Evolutionary conservation across 768 basidiomycete species (phyloP).

Genomic region (Lactifluus subvellereus): DNA sequence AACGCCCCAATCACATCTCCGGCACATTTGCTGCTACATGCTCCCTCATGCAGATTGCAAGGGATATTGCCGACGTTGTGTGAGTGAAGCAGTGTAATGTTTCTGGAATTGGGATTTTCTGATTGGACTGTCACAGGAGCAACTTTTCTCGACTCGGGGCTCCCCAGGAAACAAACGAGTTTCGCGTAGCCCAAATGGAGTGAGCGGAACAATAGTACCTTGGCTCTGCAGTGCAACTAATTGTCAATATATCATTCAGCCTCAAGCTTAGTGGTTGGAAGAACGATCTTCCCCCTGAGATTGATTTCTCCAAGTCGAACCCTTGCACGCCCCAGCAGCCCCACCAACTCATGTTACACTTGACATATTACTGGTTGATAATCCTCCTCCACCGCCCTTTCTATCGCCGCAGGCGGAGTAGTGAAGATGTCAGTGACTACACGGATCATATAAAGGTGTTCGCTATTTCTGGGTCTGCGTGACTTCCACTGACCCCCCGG

Average conservation of each 20-base stretch:
- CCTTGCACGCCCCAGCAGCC: constrained; percentile 16
- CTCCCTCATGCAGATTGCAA: constrained; percentile 22
- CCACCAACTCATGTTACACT: constrained; percentile 23
- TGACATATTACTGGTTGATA: constrained; percentile 22
- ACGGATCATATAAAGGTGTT: constrained; percentile 23
- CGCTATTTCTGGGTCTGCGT: background rate
- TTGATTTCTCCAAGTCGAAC: constrained; percentile 20
- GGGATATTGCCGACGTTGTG: constrained; percentile 22
- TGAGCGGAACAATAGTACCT: background rate
- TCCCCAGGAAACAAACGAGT: constrained; percentile 17
- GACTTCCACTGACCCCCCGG: background rate
- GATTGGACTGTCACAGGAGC: constrained; percentile 11
- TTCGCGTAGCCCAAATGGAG: constrained; percentile 23
- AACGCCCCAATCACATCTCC: constrained; percentile 15
- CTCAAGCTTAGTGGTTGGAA: constrained; percentile 24
- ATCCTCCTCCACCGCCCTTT: constrained; percentile 25
- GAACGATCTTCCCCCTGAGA: constrained; percentile 18
- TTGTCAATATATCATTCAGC: background rate
- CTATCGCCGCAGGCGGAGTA: constrained; percentile 20
- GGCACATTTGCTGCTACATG: constrained; percentile 22
- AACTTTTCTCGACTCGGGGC: constrained; percentile 21
- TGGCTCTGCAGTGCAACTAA: background rate
- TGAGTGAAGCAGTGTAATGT: background rate
- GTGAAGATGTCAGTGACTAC: constrained; percentile 3
- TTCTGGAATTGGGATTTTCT: background rate